Evolutionary conservation across 2,329 filamentous ascomycete genomes (phyloP).

Genomic region (Phyllosticta ampelicida): DNA sequence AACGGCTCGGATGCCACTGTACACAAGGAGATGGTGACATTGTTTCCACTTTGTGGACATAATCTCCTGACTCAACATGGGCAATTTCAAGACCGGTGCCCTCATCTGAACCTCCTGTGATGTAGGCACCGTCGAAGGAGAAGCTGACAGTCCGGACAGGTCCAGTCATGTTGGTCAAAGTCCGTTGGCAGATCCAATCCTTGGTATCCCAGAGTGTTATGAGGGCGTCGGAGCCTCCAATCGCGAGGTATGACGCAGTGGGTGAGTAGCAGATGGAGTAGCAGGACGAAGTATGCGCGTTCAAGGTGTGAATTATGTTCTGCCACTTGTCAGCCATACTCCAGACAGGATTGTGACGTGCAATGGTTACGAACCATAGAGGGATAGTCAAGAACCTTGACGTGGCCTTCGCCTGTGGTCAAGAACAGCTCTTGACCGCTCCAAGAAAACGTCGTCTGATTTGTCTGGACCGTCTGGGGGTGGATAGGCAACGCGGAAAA

Average conservation of each 20-base stretch:
- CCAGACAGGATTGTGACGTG: slow-evolving; percentile 15
- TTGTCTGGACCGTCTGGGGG: slow-evolving; percentile 54
- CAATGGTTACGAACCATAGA: slow-evolving; percentile 26
- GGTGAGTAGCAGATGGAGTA: slow-evolving; percentile 60
- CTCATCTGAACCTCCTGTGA: slow-evolving; percentile 65
- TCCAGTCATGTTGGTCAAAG: slow-evolving; percentile 56
- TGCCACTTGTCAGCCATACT: background rate
- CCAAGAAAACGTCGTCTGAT: slow-evolving; percentile 66
- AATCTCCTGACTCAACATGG: slow-evolving; percentile 64
- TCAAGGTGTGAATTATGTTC: slow-evolving; percentile 46
- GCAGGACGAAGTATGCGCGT: slow-evolving; percentile 64
- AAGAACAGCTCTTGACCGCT: slow-evolving; percentile 59
- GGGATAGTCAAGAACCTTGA: slow-evolving; percentile 47
- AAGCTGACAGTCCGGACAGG: slow-evolving; percentile 65
- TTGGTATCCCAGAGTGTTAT: slow-evolving; percentile 69
- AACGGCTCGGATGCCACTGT: slow-evolving; percentile 65
- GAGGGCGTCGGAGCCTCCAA: slow-evolving; percentile 64
- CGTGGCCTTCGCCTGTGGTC: slow-evolving; percentile 59
- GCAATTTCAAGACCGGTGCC: slow-evolving; percentile 58
- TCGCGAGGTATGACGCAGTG: slow-evolving; percentile 59
- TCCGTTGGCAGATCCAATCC: slow-evolving; percentile 66
- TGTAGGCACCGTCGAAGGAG: slow-evolving; percentile 65
- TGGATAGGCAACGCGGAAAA: slow-evolving; percentile 46
- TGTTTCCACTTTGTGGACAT: slow-evolving; percentile 61
- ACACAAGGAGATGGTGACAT: slow-evolving; percentile 54